These are phyloP conservation scores for Mortierella sp. DNA, from an alignment of 371 early-diverging fungal genomes.

Conservation along the genomic window DNA sequence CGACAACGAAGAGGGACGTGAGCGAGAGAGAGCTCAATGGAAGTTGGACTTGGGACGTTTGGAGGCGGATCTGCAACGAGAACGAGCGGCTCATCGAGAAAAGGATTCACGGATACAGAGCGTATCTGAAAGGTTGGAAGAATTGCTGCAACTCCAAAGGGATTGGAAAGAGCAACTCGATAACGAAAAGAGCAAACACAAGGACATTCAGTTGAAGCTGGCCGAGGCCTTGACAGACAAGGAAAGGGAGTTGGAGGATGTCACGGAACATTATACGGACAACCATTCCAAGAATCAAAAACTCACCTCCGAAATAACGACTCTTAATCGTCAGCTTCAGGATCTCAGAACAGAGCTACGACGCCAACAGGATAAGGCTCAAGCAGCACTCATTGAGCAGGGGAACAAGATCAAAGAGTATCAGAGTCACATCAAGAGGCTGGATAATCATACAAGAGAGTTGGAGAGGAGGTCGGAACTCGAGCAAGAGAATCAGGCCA, in stretches of 20 bases:
- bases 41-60: conserved; percentile 7
- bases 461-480: not conserved
- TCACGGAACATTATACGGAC: not conserved
- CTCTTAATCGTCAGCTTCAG: conserved; percentile 20
- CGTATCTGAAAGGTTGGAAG: conserved; percentile 13
- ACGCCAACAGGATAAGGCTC: conserved; percentile 1
- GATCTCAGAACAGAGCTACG: conserved; percentile 10
- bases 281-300: conserved; percentile 11
- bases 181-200: conserved; percentile 10
- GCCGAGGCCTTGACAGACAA: conserved; percentile 1
- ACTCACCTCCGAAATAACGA: conserved; percentile 3
- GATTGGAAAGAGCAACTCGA: conserved; percentile 9
- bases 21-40: conserved; percentile 10
- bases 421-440: not conserved
- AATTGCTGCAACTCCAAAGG: conserved; percentile 8
- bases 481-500: conserved; percentile 9
- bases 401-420: conserved; percentile 1
- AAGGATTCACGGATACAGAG: conserved; percentile 9
- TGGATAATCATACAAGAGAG: conserved; percentile 11
- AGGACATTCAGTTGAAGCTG: conserved; percentile 5
- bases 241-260: conserved; percentile 8
- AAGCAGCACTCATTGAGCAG: conserved; percentile 9
- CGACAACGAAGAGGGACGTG: conserved; percentile 8
- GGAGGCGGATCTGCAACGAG: conserved; percentile 22
- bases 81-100: conserved; percentile 10